Conservation (phyloP, 164 flowering plant species). For the Vitis riparia region DNA sequence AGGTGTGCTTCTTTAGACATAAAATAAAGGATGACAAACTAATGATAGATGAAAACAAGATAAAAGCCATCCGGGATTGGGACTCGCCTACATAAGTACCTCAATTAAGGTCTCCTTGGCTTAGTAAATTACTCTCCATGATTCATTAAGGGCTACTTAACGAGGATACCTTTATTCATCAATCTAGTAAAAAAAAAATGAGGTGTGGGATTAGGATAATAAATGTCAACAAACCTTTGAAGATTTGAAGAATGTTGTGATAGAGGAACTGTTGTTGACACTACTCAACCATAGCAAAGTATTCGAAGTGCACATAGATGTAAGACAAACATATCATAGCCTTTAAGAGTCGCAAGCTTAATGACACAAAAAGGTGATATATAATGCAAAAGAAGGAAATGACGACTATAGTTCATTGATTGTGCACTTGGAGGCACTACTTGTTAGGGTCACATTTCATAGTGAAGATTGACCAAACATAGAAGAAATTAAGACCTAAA, state of each 20-base stretch:
- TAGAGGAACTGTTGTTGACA: neutral
- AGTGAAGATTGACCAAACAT: neutral
- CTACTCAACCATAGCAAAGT: neutral
- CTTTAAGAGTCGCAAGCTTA: constrained; percentile 9
- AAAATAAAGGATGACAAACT: neutral
- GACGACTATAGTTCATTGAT: constrained; percentile 2
- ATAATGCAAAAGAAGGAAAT: neutral
- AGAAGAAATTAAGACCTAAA: neutral
- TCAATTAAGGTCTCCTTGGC: neutral
- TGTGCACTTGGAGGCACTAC: constrained; percentile 6
- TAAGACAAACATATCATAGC: constrained; percentile 10
- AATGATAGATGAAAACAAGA: neutral
- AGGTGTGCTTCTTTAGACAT: neutral
- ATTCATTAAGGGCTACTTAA: constrained; percentile 6
- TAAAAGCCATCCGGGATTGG: neutral
- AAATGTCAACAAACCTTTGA: constrained; percentile 4
- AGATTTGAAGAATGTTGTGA: neutral
- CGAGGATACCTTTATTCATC: neutral
- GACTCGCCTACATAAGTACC: neutral
- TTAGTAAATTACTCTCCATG: constrained; percentile 4
- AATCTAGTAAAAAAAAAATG: constrained; percentile 1
- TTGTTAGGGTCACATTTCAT: constrained; percentile 2
- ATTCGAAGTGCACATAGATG: constrained; percentile 4
- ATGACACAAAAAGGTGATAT: neutral
- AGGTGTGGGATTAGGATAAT: neutral